A percentile compares a stretch with the other conserved stretches of the same genome.
Conservation (phyloP, 2,329 filamentous ascomycete species). For the Xenoacremonium recifei region DNA sequence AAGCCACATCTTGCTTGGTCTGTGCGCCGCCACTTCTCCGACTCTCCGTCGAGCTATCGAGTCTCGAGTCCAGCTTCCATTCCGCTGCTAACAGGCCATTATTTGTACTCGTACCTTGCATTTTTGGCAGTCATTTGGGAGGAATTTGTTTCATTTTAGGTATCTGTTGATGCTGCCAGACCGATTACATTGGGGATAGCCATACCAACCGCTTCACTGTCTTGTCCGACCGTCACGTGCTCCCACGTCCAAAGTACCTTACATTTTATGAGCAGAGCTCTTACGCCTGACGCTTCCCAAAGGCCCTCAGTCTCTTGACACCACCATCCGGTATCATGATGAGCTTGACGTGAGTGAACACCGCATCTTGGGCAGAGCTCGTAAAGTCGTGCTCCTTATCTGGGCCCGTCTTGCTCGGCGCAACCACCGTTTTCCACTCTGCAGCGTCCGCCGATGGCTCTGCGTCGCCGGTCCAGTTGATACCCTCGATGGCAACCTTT, state of each 20-base stretch:
- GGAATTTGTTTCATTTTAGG: no score
- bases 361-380: conserved; percentile 52
- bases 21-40: conserved; percentile 4
- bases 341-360: conserved; percentile 82
- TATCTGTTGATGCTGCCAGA: no score
- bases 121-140: no score
- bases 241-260: no score
- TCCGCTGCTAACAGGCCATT: no score
- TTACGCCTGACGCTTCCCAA: conserved; percentile 32
- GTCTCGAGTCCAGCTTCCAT: neutral
- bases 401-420: conserved; percentile 66
- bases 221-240: no score
- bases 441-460: conserved; percentile 56
- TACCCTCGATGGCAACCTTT: conserved; percentile 65
- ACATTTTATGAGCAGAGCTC: no score
- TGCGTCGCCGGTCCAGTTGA: conserved; percentile 52
- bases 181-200: no score
- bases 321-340: conserved; percentile 93
- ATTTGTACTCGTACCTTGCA: no score
- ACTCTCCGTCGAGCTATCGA: neutral
- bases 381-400: conserved; percentile 70
- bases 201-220: no score
- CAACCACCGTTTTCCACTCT: conserved; percentile 65
- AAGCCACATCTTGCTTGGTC: conserved; percentile 20
- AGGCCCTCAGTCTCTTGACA: conserved; percentile 74